Evolutionary conservation across 2,329 filamentous ascomycete genomes (phyloP).

Genomic region (Colletotrichum navitas): DNA sequence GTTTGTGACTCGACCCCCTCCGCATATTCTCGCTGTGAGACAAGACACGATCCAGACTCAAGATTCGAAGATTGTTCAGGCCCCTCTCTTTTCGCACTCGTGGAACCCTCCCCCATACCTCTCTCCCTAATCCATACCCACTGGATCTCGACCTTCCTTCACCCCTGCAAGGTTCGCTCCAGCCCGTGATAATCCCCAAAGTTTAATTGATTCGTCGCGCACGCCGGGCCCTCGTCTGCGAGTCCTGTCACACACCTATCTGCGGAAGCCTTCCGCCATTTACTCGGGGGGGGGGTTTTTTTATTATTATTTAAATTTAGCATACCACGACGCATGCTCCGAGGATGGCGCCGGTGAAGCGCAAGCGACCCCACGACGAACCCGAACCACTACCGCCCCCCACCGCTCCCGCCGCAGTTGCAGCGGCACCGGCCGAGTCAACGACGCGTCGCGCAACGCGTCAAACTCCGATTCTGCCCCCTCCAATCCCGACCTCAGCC

Average conservation of each 20-base stretch:
- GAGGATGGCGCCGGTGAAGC: conserved; percentile 51
- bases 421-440: conserved; percentile 43
- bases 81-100: background rate
- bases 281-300: background rate
- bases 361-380: conserved; percentile 51
- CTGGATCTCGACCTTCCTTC: background rate
- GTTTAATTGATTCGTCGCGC: conserved; percentile 32
- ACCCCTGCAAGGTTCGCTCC: conserved; percentile 35
- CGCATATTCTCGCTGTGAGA: conserved; percentile 2
- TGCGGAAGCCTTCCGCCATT: background rate
- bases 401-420: conserved; percentile 29
- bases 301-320: background rate
- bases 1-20: conserved; percentile 15
- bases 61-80: conserved; percentile 7
- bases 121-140: background rate
- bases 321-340: conserved; percentile 13
- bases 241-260: conserved; percentile 2
- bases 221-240: background rate
- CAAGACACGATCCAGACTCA: conserved; percentile 2
- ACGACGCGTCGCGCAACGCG: conserved; percentile 57
- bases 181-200: conserved; percentile 29
- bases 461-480: conserved; percentile 54
- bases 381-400: conserved; percentile 39
- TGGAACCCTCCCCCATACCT: conserved; percentile 1
- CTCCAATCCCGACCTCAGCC: conserved; percentile 47